A percentile compares a stretch with the other conserved stretches of the same genome.
Conservation (phyloP, 495 filamentous ascomycete genomes). For the Evernia prunastri region DNA sequence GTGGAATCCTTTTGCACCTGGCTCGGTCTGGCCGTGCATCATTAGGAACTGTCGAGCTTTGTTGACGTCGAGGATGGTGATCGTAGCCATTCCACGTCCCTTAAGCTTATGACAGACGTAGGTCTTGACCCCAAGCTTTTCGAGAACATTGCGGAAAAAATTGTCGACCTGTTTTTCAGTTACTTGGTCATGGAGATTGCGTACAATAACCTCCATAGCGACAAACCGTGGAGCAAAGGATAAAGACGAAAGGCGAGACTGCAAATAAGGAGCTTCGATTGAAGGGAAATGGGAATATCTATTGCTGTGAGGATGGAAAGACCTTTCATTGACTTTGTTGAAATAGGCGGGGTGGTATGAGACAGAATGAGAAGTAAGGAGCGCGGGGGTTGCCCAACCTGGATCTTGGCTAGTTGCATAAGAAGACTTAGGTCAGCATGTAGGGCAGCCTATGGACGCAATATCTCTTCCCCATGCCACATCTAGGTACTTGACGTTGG, state of each 20-base stretch:
- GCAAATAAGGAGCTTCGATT: background rate
- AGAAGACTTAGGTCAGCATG: background rate
- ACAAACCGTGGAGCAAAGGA: background rate
- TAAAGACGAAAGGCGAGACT: background rate
- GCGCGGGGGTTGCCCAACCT: background rate
- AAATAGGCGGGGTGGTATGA: background rate
- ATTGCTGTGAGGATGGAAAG: background rate
- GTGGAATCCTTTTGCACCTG: slow-evolving; percentile 12
- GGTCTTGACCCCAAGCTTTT: slow-evolving; percentile 28
- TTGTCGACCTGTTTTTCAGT: slow-evolving; percentile 33
- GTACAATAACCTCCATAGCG: slow-evolving; percentile 40
- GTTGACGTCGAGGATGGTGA: slow-evolving; percentile 33
- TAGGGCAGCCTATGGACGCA: background rate
- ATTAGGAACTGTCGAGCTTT: slow-evolving; percentile 35
- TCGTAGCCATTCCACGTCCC: slow-evolving; percentile 29
- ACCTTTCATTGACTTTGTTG: too few relatives aligned
- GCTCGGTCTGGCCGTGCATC: slow-evolving; percentile 27
- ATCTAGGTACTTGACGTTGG: background rate
- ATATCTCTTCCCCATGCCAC: background rate
- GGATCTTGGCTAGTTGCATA: background rate
- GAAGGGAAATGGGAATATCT: background rate
- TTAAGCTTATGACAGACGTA: slow-evolving; percentile 35
- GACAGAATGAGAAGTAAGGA: slow-evolving; percentile 6
- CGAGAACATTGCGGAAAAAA: slow-evolving; percentile 34
- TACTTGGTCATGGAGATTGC: slow-evolving; percentile 33